phyloP scores from a whole-genome alignment of 2,329 filamentous ascomycete species.

The Ophiostoma triangulosporum region DNA sequence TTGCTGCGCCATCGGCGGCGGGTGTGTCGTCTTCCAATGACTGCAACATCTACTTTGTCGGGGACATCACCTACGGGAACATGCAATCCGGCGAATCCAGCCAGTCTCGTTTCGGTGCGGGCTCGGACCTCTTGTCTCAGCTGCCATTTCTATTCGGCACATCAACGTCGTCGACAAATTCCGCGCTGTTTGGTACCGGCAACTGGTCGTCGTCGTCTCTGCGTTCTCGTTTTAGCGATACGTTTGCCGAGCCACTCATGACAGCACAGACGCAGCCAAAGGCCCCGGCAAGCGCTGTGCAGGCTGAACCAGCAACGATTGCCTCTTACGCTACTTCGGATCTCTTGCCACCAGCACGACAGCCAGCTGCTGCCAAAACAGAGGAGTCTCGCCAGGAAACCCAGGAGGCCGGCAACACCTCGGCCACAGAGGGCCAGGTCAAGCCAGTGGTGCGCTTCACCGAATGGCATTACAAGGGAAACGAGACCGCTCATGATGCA shows the following conservation, averaged over 20 bases:
- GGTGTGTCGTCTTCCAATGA: background rate
- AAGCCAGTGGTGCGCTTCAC: conserved; percentile 32
- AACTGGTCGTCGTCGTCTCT: background rate
- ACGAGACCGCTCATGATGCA: background rate
- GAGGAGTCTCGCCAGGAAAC: background rate
- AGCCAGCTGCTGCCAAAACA: background rate
- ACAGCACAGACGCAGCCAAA: background rate
- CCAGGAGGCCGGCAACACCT: conserved; percentile 16
- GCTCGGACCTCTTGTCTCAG: background rate
- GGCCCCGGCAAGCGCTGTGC: background rate
- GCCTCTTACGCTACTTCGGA: background rate
- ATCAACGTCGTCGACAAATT: background rate
- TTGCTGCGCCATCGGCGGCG: background rate
- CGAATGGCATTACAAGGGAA: conserved; percentile 35
- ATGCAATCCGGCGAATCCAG: background rate
- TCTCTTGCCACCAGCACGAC: background rate
- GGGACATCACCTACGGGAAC: background rate
- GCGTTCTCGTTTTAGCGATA: background rate
- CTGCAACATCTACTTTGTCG: background rate
- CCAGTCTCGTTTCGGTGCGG: no score
- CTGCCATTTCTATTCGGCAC: background rate
- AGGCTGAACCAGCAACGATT: background rate
- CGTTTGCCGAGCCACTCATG: background rate
- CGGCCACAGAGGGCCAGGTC: background rate
- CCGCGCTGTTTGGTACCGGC: background rate